A percentile compares a stretch with the other conserved stretches of the same genome.
These are phyloP conservation scores for Amborella trichopoda DNA, from an alignment of 164 flowering plant species.

Conservation along the genomic window DNA sequence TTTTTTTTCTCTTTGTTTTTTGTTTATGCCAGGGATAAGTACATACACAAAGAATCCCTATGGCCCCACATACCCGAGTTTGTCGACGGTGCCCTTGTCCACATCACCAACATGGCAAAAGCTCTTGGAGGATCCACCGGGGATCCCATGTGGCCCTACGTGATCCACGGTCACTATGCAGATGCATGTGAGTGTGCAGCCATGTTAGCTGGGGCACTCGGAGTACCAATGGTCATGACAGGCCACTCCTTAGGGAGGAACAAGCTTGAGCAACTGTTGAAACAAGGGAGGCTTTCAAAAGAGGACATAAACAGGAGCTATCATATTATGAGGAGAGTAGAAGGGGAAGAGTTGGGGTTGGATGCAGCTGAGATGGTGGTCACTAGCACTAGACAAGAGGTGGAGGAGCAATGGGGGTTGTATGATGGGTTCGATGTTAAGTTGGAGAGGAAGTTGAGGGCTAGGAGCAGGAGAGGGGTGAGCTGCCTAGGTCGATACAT, in stretches of 20 bases:
- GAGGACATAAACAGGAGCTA: conserved; percentile 68
- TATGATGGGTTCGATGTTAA: conserved; percentile 80
- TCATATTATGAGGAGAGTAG: conserved; percentile 73
- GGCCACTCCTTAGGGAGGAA: conserved; percentile 81
- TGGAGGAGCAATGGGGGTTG: conserved; percentile 87
- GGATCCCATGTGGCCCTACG: conserved; percentile 62
- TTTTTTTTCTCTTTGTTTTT: no score
- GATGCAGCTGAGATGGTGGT: conserved; percentile 88
- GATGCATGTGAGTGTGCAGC: conserved; percentile 83
- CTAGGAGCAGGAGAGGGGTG: conserved; percentile 58
- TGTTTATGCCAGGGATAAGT: conserved; percentile 34
- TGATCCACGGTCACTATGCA: conserved; percentile 84
- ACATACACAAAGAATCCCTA: conserved; percentile 63
- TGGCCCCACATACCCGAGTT: conserved; percentile 84
- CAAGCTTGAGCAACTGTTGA: conserved; percentile 74
- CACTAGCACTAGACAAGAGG: conserved; percentile 86
- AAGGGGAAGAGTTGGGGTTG: conserved; percentile 64
- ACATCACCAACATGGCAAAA: conserved; percentile 62
- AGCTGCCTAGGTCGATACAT: conserved; percentile 72
- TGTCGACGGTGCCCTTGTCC: conserved; percentile 58
- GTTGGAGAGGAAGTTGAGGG: conserved; percentile 70
- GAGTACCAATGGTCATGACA: conserved; percentile 79
- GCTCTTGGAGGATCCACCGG: conserved; percentile 54
- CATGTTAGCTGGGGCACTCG: conserved; percentile 50
- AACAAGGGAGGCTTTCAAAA: conserved; percentile 61